These are phyloP conservation scores for Xerocomus spinulosus DNA, from an alignment of 768 basidiomycete genomes.

Conservation along the genomic window DNA sequence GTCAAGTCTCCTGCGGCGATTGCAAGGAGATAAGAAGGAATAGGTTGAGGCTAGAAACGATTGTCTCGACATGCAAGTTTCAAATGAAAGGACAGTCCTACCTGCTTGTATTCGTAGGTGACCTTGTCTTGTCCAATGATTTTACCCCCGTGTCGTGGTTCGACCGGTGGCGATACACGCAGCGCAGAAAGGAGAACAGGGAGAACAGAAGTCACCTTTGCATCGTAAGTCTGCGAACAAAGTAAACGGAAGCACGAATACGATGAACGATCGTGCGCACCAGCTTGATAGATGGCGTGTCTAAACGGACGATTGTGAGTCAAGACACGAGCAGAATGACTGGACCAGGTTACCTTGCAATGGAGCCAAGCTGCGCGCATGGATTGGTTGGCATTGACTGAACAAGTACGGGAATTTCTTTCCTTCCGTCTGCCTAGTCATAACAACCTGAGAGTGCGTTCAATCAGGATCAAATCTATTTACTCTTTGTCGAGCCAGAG, in stretches of 20 bases:
- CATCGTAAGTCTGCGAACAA: constrained; percentile 67
- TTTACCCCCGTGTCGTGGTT: constrained; percentile 69
- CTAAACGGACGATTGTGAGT: constrained; percentile 33
- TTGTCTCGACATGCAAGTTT: not conserved
- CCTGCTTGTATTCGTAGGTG: constrained; percentile 75
- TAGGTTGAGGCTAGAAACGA: constrained; percentile 65
- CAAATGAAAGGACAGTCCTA: constrained; percentile 26
- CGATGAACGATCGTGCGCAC: constrained; percentile 37
- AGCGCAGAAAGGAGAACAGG: constrained; percentile 85
- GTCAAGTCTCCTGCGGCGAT: constrained; percentile 81
- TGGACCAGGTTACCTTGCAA: constrained; percentile 64
- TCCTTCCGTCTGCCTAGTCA: constrained; percentile 76
- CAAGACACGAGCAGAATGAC: not conserved
- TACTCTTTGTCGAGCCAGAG: constrained; percentile 87
- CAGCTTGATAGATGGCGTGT: constrained; percentile 84
- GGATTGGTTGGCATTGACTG: constrained; percentile 91
- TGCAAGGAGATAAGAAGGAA: constrained; percentile 90
- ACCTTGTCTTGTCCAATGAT: constrained; percentile 69
- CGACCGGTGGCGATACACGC: constrained; percentile 71
- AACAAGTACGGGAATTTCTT: constrained; percentile 84
- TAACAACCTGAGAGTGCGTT: not conserved
- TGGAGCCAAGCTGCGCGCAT: constrained; percentile 75
- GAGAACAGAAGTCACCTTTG: constrained; percentile 69
- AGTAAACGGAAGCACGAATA: not conserved
- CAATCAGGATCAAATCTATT: not conserved